Evolutionary conservation across 345 rosid species (phyloP).

Genomic region (Ceriops zippeliana): DNA sequence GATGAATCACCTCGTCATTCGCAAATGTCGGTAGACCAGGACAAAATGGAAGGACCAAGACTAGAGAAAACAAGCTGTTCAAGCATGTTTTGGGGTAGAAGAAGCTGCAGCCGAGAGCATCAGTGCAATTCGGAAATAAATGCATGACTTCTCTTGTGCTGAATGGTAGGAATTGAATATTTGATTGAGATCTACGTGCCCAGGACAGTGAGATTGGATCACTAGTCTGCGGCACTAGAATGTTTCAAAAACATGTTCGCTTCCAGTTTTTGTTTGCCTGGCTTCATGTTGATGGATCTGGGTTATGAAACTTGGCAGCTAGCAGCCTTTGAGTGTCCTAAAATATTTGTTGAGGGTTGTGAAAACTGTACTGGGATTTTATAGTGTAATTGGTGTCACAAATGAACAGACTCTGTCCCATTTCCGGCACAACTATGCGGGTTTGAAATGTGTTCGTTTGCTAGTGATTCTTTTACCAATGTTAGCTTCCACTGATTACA

Average conservation of each 20-base stretch:
- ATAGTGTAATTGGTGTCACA: conserved; percentile 16
- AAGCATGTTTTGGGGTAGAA: conserved; percentile 96
- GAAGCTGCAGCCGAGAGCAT: conserved; percentile 98
- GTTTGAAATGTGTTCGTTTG: background rate
- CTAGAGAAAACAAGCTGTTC: conserved; percentile 85
- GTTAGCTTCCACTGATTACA: too few relatives aligned
- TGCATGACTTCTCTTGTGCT: conserved; percentile 37
- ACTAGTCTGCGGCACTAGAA: background rate
- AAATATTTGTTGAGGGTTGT: conserved; percentile 21
- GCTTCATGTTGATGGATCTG: conserved; percentile 24
- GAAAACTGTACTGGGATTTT: conserved; percentile 17
- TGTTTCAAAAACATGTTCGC: conserved; percentile 29
- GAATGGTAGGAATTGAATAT: background rate
- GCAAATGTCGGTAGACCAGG: conserved; percentile 50
- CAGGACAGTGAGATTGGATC: conserved; percentile 3
- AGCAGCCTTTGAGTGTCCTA: conserved; percentile 7
- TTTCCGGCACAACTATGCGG: background rate
- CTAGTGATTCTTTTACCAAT: background rate
- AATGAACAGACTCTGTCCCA: background rate
- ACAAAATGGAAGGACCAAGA: conserved; percentile 69
- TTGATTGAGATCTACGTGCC: background rate
- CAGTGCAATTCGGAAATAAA: conserved; percentile 98
- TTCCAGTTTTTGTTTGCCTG: conserved; percentile 20
- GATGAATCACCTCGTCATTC: conserved; percentile 46
- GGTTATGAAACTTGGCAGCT: conserved; percentile 18